phyloP scores from a whole-genome alignment of 352 stramenopile genomes.

The Globisporangium megalacanthum region DNA sequence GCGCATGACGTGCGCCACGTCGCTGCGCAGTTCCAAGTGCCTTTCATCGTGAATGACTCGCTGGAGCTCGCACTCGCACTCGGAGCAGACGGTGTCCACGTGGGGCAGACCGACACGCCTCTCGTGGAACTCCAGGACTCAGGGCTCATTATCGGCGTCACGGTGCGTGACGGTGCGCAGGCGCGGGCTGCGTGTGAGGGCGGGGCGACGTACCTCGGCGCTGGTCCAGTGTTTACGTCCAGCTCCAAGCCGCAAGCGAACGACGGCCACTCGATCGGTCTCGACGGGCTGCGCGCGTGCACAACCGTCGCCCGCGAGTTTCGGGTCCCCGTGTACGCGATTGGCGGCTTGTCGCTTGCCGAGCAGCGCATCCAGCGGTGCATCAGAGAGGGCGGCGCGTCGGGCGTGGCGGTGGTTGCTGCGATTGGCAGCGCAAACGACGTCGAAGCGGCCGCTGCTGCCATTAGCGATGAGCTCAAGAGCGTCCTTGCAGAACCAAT shows the following conservation, averaged over 20 bases:
- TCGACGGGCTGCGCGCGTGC: slow-evolving; percentile 29
- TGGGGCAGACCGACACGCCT: slow-evolving; percentile 39
- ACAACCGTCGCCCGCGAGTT: slow-evolving; percentile 18
- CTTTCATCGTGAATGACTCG: slow-evolving; percentile 58
- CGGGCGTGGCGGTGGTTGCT: slow-evolving; percentile 44
- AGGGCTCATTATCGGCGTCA: slow-evolving; percentile 51
- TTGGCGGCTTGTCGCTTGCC: slow-evolving; percentile 36
- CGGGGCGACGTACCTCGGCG: slow-evolving; percentile 45
- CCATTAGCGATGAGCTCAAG: slow-evolving; percentile 20
- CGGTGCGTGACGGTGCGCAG: slow-evolving; percentile 39
- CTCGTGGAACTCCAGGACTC: slow-evolving; percentile 15
- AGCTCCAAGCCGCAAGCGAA: slow-evolving; percentile 53
- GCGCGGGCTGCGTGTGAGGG: slow-evolving; percentile 30
- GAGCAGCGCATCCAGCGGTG: slow-evolving; percentile 32
- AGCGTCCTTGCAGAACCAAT: background rate
- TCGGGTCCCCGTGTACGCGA: slow-evolving; percentile 42
- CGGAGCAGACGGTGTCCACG: slow-evolving; percentile 42
- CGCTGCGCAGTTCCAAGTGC: slow-evolving; percentile 27
- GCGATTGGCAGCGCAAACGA: slow-evolving; percentile 37
- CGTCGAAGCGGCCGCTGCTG: slow-evolving; percentile 15
- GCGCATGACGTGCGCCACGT: slow-evolving; percentile 31
- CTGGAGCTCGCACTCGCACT: slow-evolving; percentile 37
- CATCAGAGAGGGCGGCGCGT: slow-evolving; percentile 28
- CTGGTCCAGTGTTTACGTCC: slow-evolving; percentile 43
- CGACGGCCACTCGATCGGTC: slow-evolving; percentile 37